Conservation (phyloP, 129 eudicot species). For the Heracleum sosnowskyi region DNA sequence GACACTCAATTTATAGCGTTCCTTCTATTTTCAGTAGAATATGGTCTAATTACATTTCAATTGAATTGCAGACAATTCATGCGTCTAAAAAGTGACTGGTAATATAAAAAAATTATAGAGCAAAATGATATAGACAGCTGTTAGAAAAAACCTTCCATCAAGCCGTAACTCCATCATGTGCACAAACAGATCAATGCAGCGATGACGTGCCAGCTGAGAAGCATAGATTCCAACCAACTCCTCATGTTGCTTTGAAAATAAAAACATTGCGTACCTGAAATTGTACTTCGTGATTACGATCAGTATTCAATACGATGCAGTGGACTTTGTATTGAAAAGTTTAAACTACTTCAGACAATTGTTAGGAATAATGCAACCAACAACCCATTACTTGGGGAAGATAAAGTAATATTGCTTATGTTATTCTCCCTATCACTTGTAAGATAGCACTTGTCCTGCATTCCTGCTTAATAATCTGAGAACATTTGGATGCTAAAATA, state of each 20-base stretch:
- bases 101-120: background rate
- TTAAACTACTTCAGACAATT: background rate
- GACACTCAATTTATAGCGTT: background rate
- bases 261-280: constrained; percentile 84
- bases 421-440: background rate
- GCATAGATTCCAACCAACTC: constrained; percentile 95
- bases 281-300: background rate
- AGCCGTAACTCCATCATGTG: constrained; percentile 98
- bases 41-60: background rate
- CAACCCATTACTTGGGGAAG: background rate
- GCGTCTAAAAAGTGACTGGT: background rate
- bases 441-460: background rate
- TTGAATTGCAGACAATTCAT: background rate
- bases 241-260: constrained; percentile 80
- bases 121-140: background rate
- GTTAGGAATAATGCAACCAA: background rate
- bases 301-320: constrained; percentile 2
- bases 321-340: background rate
- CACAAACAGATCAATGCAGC: constrained; percentile 91
- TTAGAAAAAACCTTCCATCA: constrained; percentile 54
- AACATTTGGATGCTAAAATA: background rate
- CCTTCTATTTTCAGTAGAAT: background rate
- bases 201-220: constrained; percentile 92
- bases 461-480: background rate
- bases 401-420: background rate